A percentile compares a stretch with the other conserved stretches of the same genome.
phyloP scores from a whole-genome alignment of 805 yeast genomes.

The Helenozyma rhizophorensis region DNA sequence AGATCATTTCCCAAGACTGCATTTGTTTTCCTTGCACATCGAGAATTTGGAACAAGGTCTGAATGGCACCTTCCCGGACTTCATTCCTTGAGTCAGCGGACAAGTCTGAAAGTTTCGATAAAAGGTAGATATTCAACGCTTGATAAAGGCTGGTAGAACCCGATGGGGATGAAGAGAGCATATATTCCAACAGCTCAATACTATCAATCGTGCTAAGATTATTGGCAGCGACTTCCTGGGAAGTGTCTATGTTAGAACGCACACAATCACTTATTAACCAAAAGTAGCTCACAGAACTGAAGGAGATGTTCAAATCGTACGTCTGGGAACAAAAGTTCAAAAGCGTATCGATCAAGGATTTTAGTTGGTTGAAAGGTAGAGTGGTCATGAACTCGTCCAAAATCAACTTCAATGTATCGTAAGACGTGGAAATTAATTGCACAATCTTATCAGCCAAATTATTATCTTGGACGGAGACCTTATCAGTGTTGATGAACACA shows the following conservation, averaged over 20 bases:
- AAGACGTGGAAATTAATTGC: conserved; percentile 60
- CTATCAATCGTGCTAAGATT: conserved; percentile 1
- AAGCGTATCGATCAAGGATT: conserved; percentile 65
- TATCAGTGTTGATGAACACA: conserved; percentile 42
- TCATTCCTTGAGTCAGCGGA: conserved; percentile 67
- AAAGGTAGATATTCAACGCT: conserved; percentile 56
- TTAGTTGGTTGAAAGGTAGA: conserved; percentile 63
- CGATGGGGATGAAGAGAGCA: conserved; percentile 2
- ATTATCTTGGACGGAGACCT: conserved; percentile 15
- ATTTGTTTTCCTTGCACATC: conserved; percentile 27
- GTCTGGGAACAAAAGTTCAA: conserved; percentile 67
- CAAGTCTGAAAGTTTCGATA: conserved; percentile 54
- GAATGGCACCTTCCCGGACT: conserved; percentile 85
- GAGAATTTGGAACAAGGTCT: conserved; percentile 74
- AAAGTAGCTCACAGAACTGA: conserved; percentile 85
- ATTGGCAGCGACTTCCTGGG: neutral
- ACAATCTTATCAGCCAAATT: conserved; percentile 45
- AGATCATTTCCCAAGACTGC: conserved; percentile 67
- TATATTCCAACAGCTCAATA: conserved; percentile 5
- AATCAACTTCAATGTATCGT: conserved; percentile 76
- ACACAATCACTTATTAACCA: conserved; percentile 85
- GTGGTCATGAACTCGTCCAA: conserved; percentile 79
- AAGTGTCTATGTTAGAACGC: conserved; percentile 13
- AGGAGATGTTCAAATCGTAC: conserved; percentile 78
- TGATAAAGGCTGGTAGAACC: conserved; percentile 11